phyloP scores from a whole-genome alignment of 768 basidiomycete species.

The Psilocybe azurescens region DNA sequence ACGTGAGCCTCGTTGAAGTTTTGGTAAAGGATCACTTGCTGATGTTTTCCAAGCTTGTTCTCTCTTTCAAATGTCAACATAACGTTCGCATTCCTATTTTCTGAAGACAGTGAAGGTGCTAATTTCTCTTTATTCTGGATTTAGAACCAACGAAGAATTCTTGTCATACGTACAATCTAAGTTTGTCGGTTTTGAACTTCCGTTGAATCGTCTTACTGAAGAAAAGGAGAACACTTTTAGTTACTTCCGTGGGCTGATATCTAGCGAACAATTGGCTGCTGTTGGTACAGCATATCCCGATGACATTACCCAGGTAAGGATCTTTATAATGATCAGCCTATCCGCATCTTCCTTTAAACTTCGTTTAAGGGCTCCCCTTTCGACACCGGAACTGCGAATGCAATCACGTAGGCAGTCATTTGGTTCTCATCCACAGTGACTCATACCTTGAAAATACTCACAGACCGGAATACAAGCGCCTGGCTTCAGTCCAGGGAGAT shows the following conservation, averaged over 20 bases:
- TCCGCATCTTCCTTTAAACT: neutral
- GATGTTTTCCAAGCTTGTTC: neutral
- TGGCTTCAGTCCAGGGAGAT: constrained; percentile 45
- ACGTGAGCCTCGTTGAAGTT: neutral
- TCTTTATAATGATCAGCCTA: no score
- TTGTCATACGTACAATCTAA: neutral
- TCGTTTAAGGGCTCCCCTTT: constrained; percentile 29
- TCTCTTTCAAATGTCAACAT: constrained; percentile 1
- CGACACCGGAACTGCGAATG: constrained; percentile 28
- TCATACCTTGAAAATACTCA: neutral
- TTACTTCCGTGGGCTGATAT: neutral
- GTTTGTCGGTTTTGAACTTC: neutral
- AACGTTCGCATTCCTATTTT: neutral
- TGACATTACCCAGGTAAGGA: neutral
- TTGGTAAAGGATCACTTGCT: neutral
- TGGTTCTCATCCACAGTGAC: neutral
- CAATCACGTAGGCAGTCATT: constrained; percentile 22
- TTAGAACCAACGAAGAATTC: neutral
- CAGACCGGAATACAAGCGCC: constrained; percentile 46
- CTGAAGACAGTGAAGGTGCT: neutral
- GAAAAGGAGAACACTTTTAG: neutral
- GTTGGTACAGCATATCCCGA: neutral
- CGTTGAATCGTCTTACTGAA: neutral
- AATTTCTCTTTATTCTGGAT: neutral
- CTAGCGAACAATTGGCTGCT: neutral